Evolutionary conservation across 2,329 filamentous ascomycete genomes (phyloP), one percentile per base, ranked within the genome.

Genomic region (Colletotrichum navitas): DNA sequence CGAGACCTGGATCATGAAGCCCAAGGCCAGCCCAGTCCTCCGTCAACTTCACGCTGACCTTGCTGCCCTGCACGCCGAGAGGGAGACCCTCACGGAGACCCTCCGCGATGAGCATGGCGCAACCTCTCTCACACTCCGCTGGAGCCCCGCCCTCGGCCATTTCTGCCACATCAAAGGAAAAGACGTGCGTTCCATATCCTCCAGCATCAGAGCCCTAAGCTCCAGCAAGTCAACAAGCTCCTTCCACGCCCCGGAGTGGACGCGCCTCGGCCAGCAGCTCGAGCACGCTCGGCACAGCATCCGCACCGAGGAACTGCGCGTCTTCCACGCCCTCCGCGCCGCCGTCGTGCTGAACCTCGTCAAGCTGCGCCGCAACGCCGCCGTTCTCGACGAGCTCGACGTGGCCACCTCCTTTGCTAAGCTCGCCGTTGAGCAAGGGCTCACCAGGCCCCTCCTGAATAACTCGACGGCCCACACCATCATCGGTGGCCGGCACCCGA

Each of bases 371-470:
- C 92, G 93, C 68, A 98, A 98, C 80, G 95, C 95, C 14, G 88
- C 90, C n/a, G 92, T 97, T 1, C 89, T 99, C 26, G 95, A 98
- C 79, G 95, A 98, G 80, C 88, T 99, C 11, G 96, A 99, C 81
- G 92, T 99, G 47, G 89, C 93, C 2, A 94, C 93, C 66, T 94
- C 94, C 0, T 97, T 97, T 78, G 94, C 96, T 3, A 87, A 86
- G 5, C 86, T 98, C 2, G 95, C 96, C 2, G 80, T 86, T 32
- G 93, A 97, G 78, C 91, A 93, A 73, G 84, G 87, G 58, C 90
- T 96, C 75, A 87, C 91, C 1, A 89, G 95, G 0, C 96, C 96
- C 0, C 82, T 90, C 1, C 81, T 99, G 41, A 92, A 92, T 76
- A 83, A 86, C 76, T 84, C 85, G 11, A 89, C 87, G 0, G 82